Base-by-base conservation (phyloP, 23 red algal species). In the Agarophyton chilense region DNA sequence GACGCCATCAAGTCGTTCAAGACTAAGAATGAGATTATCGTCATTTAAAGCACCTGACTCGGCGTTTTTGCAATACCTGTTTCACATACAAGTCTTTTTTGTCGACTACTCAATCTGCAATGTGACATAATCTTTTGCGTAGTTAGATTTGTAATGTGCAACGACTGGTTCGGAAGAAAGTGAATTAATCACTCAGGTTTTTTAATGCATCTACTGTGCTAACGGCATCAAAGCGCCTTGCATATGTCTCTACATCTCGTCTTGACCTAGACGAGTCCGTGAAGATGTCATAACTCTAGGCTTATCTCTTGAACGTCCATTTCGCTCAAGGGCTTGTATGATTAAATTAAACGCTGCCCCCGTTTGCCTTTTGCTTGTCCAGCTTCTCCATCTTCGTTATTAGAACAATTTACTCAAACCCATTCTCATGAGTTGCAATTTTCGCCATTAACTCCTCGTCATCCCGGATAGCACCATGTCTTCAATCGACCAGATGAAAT, bases 1-100 rank as follows among this genome's bases (percentile, higher is more conserved):
- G 96, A 98, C 84, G 93, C 96, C n/a, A 95, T 95, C 81, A 94
- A 94, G 84, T 98, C 87, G 85, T 98, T 98, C 81, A 87, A 95
- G 60, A 86, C 92, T 42, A 94, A 95, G 53, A 92, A 95, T 51
- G 96, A 98, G 34, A 92, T 92, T 21, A 61, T 98, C 53, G 86
- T 98, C 25, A 35, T 92, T 52, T 88, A 88, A 88, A 78, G 28
- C 40, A 55, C 10, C n/a, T 78, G 32, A 22, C 34, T 70, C 21
- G 9, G 34, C 19, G 64, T 70, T 22, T 5, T 39, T 36, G 32
- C 40, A 1, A 14, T 14, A 70, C n/a, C n/a, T n/a, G n/a, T n/a
- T n/a, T n/a, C n/a, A n/a, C n/a, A n/a, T n/a, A n/a, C n/a, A n/a
- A n/a, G n/a, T n/a, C n/a, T n/a, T n/a, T n/a, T n/a, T n/a, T n/a